Base-by-base conservation (phyloP, 2,329 filamentous ascomycete genomes). In the Xylaria multiplex region DNA sequence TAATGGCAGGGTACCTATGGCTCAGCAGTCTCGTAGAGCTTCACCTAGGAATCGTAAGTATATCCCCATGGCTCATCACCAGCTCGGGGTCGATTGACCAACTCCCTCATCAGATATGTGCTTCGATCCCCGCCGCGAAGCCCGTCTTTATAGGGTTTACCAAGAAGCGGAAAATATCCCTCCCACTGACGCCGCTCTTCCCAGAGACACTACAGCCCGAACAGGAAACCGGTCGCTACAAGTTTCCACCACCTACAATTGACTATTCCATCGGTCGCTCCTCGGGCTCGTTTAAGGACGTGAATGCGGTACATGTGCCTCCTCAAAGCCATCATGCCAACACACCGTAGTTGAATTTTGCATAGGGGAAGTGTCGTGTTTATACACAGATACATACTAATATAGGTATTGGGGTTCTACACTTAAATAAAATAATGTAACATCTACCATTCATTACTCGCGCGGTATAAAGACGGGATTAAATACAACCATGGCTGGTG, bases 51-150 rank as follows among this genome's bases (percentile, higher is more conserved):
- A 82, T 83, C 57, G 79, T 81, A 71, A 70, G 77, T 71, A 2
- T 19, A n/a, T 16, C 24, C 19, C 16, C 19, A 16, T 37, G 3
- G 7, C 37, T 50, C 19, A 5, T 27, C 27, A 27, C 37, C 43
- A 19, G 9, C 8, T 22, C 16, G 3, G 37, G 37, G 16, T 5
- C 22, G 22, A 16, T 43, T n/a, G 27, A 48, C 59, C 67, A 42
- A 70, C 24, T 46, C 7, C 32, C 5, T 27, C 37, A 27, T 49
- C 40, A 81, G 79, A 80, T 82, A 54, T 82, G 80, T 65, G 81
- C 81, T 42, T 83, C 81, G 2, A 74, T 82, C 14, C 81, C 81
- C 2, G 79, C 81, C 6, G 80, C 79, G 7, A 83, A 81, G 58
- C 81, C 80, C 1, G 82, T 83, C 71, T 82, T 82, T 65, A 70